A percentile compares a stretch with the other conserved stretches of the same genome.
These are phyloP conservation scores for Chondrostereum purpureum DNA, from an alignment of 1,284 basidiomycete genomes.

Conservation along the genomic window DNA sequence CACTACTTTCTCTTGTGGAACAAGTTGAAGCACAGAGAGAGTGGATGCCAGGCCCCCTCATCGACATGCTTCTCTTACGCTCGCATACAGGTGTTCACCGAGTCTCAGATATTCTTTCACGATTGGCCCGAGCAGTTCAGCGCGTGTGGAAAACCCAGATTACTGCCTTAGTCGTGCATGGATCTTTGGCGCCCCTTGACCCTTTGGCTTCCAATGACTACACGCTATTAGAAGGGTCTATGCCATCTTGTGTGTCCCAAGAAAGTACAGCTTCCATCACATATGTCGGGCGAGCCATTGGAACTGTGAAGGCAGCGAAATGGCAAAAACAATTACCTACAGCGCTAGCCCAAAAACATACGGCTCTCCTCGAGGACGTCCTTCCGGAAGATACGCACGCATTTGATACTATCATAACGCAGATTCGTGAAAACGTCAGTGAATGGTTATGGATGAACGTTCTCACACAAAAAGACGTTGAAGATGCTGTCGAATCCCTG, in stretches of 20 bases:
- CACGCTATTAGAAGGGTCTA: conserved; percentile 50
- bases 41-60: conserved; percentile 70
- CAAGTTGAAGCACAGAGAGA: conserved; percentile 47
- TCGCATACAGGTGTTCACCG: conserved; percentile 72
- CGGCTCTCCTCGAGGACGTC: conserved; percentile 55
- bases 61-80: conserved; percentile 66
- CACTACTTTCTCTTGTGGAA: conserved; percentile 57
- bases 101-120: conserved; percentile 62
- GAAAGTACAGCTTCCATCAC: conserved; percentile 75
- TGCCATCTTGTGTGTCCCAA: conserved; percentile 68
- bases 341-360: conserved; percentile 56
- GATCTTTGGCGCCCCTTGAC: conserved; percentile 53
- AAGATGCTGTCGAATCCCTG: conserved; percentile 69
- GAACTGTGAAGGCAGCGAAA: conserved; percentile 75
- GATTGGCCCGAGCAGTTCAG: conserved; percentile 67
- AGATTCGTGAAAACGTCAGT: conserved; percentile 67
- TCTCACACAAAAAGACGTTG: conserved; percentile 75
- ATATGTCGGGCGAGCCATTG: conserved; percentile 83
- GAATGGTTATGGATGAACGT: conserved; percentile 93
- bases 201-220: conserved; percentile 52
- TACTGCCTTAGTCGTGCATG: conserved; percentile 73
- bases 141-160: conserved; percentile 76
- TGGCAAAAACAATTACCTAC: conserved; percentile 73
- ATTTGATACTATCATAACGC: conserved; percentile 68
- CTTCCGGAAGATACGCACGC: conserved; percentile 68